These are phyloP conservation scores for Mimosa pudica DNA, from an alignment of 306 rosid species.

Conservation along the genomic window DNA sequence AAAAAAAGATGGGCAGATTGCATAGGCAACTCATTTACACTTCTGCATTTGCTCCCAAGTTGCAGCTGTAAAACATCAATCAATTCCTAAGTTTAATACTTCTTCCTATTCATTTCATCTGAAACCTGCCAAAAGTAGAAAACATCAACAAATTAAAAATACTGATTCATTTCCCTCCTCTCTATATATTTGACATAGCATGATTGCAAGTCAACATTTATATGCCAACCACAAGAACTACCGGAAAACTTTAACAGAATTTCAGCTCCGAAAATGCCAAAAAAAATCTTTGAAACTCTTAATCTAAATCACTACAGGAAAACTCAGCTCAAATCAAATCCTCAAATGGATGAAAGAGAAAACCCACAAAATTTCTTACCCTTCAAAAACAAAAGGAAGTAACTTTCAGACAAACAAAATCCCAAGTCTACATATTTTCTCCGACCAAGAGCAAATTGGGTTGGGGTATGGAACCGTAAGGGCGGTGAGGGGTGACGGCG, in stretches of 20 bases:
- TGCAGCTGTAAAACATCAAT: too few relatives aligned
- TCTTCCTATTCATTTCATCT: slow-evolving; percentile 49
- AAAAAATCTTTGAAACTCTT: slow-evolving; percentile 27
- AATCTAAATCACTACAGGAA: not conserved
- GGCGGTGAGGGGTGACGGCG: too few relatives aligned
- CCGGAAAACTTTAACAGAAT: slow-evolving; percentile 28
- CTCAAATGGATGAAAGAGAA: too few relatives aligned
- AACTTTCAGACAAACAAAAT: too few relatives aligned
- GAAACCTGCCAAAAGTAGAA: slow-evolving; percentile 40
- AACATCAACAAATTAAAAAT: slow-evolving; percentile 31
- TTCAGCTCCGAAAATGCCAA: slow-evolving; percentile 28
- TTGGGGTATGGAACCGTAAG: too few relatives aligned
- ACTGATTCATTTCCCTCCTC: not conserved
- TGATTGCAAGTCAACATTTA: not conserved
- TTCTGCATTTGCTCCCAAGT: too few relatives aligned
- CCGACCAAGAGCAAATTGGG: too few relatives aligned
- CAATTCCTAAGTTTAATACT: not conserved
- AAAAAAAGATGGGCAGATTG: too few relatives aligned
- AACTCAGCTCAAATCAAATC: not conserved
- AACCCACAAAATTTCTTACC: too few relatives aligned
- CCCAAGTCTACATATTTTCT: too few relatives aligned
- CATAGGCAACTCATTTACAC: too few relatives aligned
- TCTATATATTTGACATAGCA: not conserved
- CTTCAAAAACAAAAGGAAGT: too few relatives aligned
- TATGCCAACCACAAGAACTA: not conserved